Percentiles rank a stretch among this genome's conserved stretches.
phyloP scores from a whole-genome alignment of 2,329 filamentous ascomycete genomes.

The Paraphaeosphaeria minitans region DNA sequence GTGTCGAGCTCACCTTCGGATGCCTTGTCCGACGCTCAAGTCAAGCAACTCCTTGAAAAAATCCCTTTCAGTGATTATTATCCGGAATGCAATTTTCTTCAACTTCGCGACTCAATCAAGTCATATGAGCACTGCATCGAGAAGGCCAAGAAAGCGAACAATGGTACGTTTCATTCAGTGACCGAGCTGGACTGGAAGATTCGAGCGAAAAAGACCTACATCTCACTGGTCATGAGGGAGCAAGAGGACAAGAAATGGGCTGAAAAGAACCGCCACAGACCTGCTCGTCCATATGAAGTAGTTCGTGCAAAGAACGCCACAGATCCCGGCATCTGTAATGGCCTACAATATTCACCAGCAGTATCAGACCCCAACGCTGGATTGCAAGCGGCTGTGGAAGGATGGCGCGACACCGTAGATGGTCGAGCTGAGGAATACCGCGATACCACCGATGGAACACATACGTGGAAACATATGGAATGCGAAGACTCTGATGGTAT shows the following conservation, averaged over 20 bases:
- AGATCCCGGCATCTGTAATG: background rate
- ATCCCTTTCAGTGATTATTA: background rate
- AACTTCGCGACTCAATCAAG: background rate
- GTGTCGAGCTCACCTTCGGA: background rate
- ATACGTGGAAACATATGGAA: background rate
- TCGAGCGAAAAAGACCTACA: background rate
- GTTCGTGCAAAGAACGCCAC: slow-evolving; percentile 2
- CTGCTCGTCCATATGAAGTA: background rate
- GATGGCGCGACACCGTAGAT: slow-evolving; percentile 3
- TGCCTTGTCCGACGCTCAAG: background rate
- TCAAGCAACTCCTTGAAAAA: background rate
- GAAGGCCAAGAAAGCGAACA: background rate
- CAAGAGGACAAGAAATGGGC: background rate
- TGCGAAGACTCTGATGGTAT: background rate
- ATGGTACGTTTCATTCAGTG: background rate
- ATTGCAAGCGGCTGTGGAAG: background rate
- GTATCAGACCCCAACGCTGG: background rate
- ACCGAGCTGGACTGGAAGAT: background rate
- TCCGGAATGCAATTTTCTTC: background rate
- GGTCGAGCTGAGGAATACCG: background rate
- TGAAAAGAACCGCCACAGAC: background rate
- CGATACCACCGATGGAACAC: background rate
- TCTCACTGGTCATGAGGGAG: background rate
- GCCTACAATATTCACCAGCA: background rate
- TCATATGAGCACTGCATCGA: background rate